phyloP scores from a whole-genome alignment of 805 yeast species.

The Candida germanica region DNA sequence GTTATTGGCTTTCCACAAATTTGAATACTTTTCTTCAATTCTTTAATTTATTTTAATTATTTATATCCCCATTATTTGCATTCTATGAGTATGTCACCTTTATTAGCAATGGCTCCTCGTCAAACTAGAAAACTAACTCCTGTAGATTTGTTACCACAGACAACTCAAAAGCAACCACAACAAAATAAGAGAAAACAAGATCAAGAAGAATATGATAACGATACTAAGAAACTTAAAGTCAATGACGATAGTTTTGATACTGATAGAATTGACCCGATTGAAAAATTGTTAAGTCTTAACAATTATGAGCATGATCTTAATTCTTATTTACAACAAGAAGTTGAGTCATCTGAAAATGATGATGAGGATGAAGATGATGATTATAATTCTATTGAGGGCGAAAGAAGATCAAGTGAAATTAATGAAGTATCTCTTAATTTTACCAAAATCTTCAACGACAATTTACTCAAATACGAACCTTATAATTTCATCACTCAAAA shows the following conservation, averaged over 20 bases:
- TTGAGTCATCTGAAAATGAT: conserved; percentile 5
- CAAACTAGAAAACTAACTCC: conserved; percentile 4
- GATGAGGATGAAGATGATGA: conserved; percentile 15
- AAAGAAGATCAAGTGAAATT: conserved; percentile 5
- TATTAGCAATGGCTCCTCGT: background rate
- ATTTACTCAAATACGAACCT: conserved; percentile 28
- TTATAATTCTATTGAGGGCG: conserved; percentile 1
- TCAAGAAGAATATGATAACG: background rate
- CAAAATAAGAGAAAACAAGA: conserved; percentile 5
- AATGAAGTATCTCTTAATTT: conserved; percentile 26
- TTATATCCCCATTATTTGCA: background rate
- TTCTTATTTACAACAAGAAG: conserved; percentile 3
- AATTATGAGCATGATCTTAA: conserved; percentile 5
- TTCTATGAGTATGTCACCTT: conserved; percentile 7
- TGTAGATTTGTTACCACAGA: conserved; percentile 2
- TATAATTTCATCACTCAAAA: conserved; percentile 15
- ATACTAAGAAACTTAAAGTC: conserved; percentile 8
- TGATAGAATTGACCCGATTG: conserved; percentile 42
- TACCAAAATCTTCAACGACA: conserved; percentile 37
- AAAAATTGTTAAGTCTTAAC: conserved; percentile 34
- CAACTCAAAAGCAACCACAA: background rate
- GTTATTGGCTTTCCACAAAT: background rate
- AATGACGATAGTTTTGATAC: conserved; percentile 4
- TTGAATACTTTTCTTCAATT: background rate
- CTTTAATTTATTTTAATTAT: background rate